Evolutionary conservation across 2,329 filamentous ascomycete genomes (phyloP).

Genomic region (Fusarium succisae): DNA sequence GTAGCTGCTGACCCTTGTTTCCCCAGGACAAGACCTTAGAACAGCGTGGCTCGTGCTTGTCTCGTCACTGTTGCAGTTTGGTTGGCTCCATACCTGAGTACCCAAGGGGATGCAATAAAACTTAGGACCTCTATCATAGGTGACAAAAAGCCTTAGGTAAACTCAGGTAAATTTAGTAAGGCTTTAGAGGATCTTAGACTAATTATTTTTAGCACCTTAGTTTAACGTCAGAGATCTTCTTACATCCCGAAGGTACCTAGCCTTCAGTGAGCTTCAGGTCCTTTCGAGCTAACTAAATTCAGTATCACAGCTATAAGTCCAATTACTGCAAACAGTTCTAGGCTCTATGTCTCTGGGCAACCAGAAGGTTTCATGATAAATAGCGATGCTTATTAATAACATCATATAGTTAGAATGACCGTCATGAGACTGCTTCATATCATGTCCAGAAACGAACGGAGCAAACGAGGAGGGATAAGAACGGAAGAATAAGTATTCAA

Average conservation of each 20-base stretch:
- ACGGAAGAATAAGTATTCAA: not conserved
- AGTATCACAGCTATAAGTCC: not conserved
- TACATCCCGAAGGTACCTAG: not conserved
- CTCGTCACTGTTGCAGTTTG: constrained; percentile 21
- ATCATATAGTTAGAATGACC: not conserved
- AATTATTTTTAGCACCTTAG: no score
- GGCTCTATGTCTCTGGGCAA: not conserved
- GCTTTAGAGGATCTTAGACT: no score
- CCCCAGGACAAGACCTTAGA: not conserved
- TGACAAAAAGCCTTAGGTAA: no score
- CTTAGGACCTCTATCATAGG: no score
- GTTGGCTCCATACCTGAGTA: not conserved
- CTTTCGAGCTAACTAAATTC: not conserved
- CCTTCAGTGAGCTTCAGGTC: constrained; percentile 2
- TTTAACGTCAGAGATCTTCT: no score
- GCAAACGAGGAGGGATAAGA: not conserved
- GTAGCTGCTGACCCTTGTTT: constrained; percentile 23
- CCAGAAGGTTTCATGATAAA: not conserved
- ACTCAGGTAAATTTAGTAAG: no score
- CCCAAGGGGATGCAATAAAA: not conserved
- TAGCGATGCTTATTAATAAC: not conserved
- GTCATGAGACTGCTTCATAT: not conserved
- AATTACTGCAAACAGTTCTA: not conserved
- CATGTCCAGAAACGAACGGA: not conserved
- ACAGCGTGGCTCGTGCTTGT: constrained; percentile 36